These are phyloP conservation scores for Ascochyta clinopodiicola DNA, from an alignment of 2,329 filamentous ascomycete species.

Conservation along the genomic window DNA sequence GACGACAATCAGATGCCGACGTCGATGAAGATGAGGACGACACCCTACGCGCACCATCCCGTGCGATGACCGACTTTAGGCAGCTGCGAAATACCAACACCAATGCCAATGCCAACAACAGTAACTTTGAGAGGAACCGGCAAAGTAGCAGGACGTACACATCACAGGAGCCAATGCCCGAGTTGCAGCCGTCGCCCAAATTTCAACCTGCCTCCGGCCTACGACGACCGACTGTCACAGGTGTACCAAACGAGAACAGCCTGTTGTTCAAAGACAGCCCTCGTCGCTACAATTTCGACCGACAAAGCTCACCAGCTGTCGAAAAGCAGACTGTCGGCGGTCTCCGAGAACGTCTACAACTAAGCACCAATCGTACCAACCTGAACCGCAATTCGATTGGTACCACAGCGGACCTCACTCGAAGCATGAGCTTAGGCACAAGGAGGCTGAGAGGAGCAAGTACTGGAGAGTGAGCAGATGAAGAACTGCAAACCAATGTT, in stretches of 20 bases:
- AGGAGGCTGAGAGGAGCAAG: slow-evolving; percentile 38
- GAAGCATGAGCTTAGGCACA: slow-evolving; percentile 38
- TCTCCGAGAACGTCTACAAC: slow-evolving; percentile 33
- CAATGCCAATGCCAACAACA: slow-evolving; percentile 27
- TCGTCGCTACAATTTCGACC: slow-evolving; percentile 36
- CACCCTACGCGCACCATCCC: slow-evolving; percentile 54
- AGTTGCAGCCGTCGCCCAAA: slow-evolving; percentile 41
- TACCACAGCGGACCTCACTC: slow-evolving; percentile 32
- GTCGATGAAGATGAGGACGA: slow-evolving; percentile 50
- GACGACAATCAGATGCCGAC: slow-evolving; percentile 37
- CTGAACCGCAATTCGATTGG: slow-evolving; percentile 39
- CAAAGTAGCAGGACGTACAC: slow-evolving; percentile 44
- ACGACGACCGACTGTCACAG: slow-evolving; percentile 40
- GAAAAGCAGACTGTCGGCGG: slow-evolving; percentile 38
- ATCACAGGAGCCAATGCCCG: slow-evolving; percentile 47
- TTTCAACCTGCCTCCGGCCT: slow-evolving; percentile 36
- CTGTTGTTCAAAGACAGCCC: slow-evolving; percentile 36
- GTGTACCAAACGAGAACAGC: slow-evolving; percentile 33
- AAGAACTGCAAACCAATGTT: slow-evolving; percentile 10
- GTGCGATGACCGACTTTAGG: slow-evolving; percentile 56
- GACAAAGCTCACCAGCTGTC: slow-evolving; percentile 40
- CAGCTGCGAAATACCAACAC: slow-evolving; percentile 36
- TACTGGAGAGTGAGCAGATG: slow-evolving; percentile 42
- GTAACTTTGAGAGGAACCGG: slow-evolving; percentile 24
- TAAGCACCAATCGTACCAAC: slow-evolving; percentile 32